These are phyloP conservation scores for Dendrobium nobile DNA, from an alignment of 106 monocot genomes.

Conservation along the genomic window DNA sequence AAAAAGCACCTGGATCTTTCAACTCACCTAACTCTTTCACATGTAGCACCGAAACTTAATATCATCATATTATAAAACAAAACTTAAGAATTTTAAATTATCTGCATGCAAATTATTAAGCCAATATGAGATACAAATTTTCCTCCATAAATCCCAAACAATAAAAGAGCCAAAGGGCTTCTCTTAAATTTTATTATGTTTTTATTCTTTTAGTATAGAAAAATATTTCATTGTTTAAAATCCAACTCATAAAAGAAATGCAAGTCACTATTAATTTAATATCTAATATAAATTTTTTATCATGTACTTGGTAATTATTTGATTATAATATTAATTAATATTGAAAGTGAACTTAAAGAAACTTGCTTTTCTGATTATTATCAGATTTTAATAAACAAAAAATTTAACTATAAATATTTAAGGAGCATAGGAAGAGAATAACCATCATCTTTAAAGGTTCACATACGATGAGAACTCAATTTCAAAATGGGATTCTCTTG, in stretches of 20 bases:
- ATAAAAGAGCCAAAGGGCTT: not conserved
- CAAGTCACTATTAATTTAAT: not conserved
- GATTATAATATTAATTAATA: too few relatives aligned
- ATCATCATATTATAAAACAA: not conserved
- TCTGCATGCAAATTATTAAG: not conserved
- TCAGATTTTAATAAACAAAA: not conserved
- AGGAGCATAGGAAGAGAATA: not conserved
- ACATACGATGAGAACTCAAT: not conserved
- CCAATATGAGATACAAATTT: not conserved
- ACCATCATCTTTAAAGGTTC: not conserved
- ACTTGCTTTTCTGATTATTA: too few relatives aligned
- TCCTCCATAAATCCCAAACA: not conserved
- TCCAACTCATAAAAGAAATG: not conserved
- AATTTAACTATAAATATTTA: not conserved
- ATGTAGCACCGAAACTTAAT: not conserved
- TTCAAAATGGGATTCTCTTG: not conserved
- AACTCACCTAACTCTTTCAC: not conserved
- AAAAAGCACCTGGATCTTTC: not conserved
- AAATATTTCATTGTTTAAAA: not conserved
- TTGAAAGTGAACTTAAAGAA: too few relatives aligned
- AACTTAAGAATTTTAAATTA: not conserved
- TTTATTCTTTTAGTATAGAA: not conserved
- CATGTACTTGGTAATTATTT: too few relatives aligned
- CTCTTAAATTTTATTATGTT: not conserved
- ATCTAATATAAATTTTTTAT: too few relatives aligned